Percentiles rank a stretch among this genome's conserved stretches.
These are phyloP conservation scores for Penicillium psychrofluorescens DNA, from an alignment of 495 filamentous ascomycete species.

Conservation along the genomic window DNA sequence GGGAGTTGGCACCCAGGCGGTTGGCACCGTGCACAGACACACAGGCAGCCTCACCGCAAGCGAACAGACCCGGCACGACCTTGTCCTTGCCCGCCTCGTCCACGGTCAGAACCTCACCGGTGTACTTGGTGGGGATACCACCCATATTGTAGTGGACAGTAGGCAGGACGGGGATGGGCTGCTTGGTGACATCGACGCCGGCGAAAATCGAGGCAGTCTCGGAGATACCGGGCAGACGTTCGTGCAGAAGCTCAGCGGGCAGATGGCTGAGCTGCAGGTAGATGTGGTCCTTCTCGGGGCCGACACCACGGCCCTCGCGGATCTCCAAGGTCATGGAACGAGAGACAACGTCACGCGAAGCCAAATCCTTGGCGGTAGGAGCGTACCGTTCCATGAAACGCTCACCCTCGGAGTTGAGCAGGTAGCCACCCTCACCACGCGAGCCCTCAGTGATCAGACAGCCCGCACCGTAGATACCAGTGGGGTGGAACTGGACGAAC, in stretches of 20 bases:
- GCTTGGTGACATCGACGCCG: conserved; percentile 91
- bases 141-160: conserved; percentile 99
- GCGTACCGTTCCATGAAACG: conserved; percentile 99
- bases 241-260: conserved; percentile 81
- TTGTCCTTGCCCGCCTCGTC: conserved; percentile 79
- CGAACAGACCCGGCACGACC: conserved; percentile 91
- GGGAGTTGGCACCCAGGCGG: conserved; percentile 94
- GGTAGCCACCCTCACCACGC: conserved; percentile 95
- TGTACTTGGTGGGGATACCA: conserved; percentile 95
- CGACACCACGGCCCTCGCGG: conserved; percentile 91
- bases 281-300: conserved; percentile 94
- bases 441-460: conserved; percentile 98
- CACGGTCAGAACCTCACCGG: conserved; percentile 85
- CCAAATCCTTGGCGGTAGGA: conserved; percentile 94
- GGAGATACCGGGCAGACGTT: conserved; percentile 96
- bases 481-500: conserved; percentile 99
- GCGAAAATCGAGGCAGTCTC: conserved; percentile 96
- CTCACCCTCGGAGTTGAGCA: conserved; percentile 94
- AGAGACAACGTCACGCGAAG: conserved; percentile 86
- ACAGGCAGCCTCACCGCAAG: conserved; percentile 93
- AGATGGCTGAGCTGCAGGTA: conserved; percentile 95
- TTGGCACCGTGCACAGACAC: conserved; percentile 98
- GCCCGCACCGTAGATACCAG: conserved; percentile 97
- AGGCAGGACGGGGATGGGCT: conserved; percentile 93
- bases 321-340: conserved; percentile 98